Evolutionary conservation across 306 rosid species (phyloP).

Genomic region (Sicyos edulis): DNA sequence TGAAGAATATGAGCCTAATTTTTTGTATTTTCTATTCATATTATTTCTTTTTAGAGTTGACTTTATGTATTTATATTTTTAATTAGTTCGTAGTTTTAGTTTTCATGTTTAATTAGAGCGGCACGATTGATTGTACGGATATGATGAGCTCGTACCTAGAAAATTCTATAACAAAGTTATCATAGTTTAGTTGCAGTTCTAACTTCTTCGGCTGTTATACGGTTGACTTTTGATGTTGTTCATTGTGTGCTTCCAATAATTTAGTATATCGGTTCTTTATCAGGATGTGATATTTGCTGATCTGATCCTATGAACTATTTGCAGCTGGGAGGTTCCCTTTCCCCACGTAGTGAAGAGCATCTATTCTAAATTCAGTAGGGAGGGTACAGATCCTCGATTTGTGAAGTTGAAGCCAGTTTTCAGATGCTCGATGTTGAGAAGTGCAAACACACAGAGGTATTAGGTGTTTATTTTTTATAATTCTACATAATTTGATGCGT

Average conservation of each 20-base stretch:
- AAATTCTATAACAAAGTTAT: background rate
- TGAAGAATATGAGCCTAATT: background rate
- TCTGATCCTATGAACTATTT: conserved; percentile 28
- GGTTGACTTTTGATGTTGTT: conserved; percentile 10
- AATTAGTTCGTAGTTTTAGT: background rate
- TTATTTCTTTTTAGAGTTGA: background rate
- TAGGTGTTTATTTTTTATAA: background rate
- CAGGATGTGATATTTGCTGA: conserved; percentile 20
- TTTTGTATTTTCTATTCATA: background rate
- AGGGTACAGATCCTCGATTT: conserved; percentile 82
- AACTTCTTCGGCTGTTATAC: background rate
- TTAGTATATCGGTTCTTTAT: background rate
- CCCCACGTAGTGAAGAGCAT: conserved; percentile 52
- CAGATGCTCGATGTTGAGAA: conserved; percentile 64
- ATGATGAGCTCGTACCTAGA: too few relatives aligned
- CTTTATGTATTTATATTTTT: background rate
- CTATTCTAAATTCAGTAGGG: conserved; percentile 38
- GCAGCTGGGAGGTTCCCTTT: conserved; percentile 94
- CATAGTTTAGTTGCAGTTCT: background rate
- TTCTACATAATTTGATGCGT: background rate
- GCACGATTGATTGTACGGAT: too few relatives aligned
- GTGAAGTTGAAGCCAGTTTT: conserved; percentile 70
- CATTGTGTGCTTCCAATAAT: background rate
- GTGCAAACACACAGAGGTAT: conserved; percentile 59
- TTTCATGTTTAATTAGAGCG: too few relatives aligned